These are phyloP conservation scores for Geosmithia putterillii DNA, from an alignment of 2,329 filamentous ascomycete genomes.

Conservation along the genomic window DNA sequence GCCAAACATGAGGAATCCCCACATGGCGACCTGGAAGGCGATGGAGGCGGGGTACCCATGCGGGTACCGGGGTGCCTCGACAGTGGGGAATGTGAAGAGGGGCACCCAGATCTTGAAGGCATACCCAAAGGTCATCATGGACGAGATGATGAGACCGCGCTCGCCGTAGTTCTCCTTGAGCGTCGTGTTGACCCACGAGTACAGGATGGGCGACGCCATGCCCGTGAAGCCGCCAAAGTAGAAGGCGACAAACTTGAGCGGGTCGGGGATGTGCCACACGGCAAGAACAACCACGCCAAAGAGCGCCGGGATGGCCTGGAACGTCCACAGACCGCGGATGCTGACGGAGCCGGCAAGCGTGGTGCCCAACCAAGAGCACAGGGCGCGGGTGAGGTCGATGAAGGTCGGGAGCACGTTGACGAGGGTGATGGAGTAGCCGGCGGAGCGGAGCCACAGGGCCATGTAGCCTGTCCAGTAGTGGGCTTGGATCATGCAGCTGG, in stretches of 20 bases:
- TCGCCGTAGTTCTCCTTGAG: conserved; percentile 18
- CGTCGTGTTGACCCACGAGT: conserved; percentile 18
- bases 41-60: conserved; percentile 13
- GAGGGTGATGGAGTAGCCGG: conserved; percentile 10
- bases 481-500: conserved; percentile 10
- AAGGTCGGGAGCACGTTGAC: conserved; percentile 16
- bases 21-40: conserved; percentile 13
- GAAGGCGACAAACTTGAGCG: conserved; percentile 16
- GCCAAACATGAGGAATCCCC: conserved; percentile 13
- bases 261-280: conserved; percentile 15
- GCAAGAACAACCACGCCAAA: conserved; percentile 15
- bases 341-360: conserved; percentile 13
- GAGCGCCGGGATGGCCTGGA: conserved; percentile 8
- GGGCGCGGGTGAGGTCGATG: conserved; percentile 10
- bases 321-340: conserved; percentile 14
- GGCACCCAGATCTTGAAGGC: conserved; percentile 15
- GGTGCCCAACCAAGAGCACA: conserved; percentile 15
- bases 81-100: conserved; percentile 14
- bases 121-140: conserved; percentile 21
- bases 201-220: conserved; percentile 16
- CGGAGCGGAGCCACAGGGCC: conserved; percentile 12
- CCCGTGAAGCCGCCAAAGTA: conserved; percentile 16
- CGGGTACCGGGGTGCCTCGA: conserved; percentile 12
- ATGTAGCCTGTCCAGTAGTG: conserved; percentile 14
- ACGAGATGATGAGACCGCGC: conserved; percentile 17